Evolutionary conservation across 345 rosid genomes (phyloP).

Genomic region (Linum trigynum): DNA sequence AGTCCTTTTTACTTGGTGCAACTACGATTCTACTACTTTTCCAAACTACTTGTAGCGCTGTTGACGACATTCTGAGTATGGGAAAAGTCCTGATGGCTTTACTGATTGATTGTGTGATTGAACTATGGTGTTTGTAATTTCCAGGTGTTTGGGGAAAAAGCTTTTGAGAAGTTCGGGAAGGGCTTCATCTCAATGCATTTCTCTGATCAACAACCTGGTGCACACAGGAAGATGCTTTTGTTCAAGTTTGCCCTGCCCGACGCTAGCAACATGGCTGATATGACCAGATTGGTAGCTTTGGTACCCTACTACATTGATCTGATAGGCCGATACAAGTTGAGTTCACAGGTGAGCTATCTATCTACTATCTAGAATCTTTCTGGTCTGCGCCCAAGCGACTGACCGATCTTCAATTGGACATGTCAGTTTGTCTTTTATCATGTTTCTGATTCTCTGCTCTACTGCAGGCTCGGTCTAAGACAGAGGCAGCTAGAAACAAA

Average conservation of each 20-base stretch:
- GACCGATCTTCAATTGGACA: too few relatives aligned
- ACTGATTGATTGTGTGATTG: neutral
- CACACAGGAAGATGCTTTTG: constrained; percentile 69
- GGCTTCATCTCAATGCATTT: constrained; percentile 91
- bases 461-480: constrained; percentile 71
- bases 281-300: constrained; percentile 69
- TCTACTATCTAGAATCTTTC: neutral
- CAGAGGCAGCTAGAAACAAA: constrained; percentile 66
- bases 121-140: constrained; percentile 4
- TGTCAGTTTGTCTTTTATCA: neutral
- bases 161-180: constrained; percentile 79
- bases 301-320: constrained; percentile 89
- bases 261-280: constrained; percentile 65
- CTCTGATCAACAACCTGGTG: constrained; percentile 77
- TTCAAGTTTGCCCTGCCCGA: constrained; percentile 93
- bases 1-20: too few relatives aligned
- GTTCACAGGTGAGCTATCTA: constrained; percentile 58
- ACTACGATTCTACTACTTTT: too few relatives aligned
- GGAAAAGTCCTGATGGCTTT: too few relatives aligned
- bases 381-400: neutral
- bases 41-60: too few relatives aligned
- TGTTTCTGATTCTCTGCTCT: constrained; percentile 1
- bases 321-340: constrained; percentile 83
- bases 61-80: too few relatives aligned
- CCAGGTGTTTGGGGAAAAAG: constrained; percentile 92